A percentile compares a stretch with the other conserved stretches of the same genome.
These are phyloP conservation scores for Metschnikowia dekortorum DNA, from an alignment of 805 yeast genomes.

Conservation along the genomic window DNA sequence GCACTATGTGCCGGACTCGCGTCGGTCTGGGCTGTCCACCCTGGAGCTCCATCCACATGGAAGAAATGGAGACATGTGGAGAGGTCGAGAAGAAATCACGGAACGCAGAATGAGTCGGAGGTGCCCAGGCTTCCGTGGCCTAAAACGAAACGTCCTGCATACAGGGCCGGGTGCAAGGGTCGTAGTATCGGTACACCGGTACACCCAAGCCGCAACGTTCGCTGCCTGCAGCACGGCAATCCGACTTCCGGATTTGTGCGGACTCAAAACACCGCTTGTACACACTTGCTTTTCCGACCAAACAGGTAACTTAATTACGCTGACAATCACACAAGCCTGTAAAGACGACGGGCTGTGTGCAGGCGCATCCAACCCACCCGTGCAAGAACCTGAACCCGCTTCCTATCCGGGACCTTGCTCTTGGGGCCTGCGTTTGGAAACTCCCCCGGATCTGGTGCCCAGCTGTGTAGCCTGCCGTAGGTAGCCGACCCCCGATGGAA, in stretches of 20 bases:
- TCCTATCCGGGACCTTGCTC: not conserved
- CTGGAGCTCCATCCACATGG: no score
- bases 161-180: not conserved
- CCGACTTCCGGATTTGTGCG: slow-evolving; percentile 1
- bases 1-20: no score
- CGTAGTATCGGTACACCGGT: not conserved
- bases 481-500: no score
- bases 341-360: not conserved
- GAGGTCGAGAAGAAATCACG: no score
- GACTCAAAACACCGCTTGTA: slow-evolving; percentile 2
- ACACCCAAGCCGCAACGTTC: not conserved
- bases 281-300: slow-evolving; percentile 2
- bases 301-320: slow-evolving; percentile 2
- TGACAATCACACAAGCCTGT: not conserved
- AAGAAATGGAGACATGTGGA: no score
- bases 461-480: not conserved
- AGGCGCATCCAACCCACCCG: not conserved
- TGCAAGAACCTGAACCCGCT: not conserved
- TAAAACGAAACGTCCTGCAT: no score
- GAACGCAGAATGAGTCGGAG: no score
- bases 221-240: not conserved
- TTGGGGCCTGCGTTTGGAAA: not conserved
- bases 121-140: no score
- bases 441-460: not conserved
- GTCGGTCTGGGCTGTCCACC: no score